phyloP scores from a whole-genome alignment of 768 basidiomycete genomes.

The Tephrocybe sp. region DNA sequence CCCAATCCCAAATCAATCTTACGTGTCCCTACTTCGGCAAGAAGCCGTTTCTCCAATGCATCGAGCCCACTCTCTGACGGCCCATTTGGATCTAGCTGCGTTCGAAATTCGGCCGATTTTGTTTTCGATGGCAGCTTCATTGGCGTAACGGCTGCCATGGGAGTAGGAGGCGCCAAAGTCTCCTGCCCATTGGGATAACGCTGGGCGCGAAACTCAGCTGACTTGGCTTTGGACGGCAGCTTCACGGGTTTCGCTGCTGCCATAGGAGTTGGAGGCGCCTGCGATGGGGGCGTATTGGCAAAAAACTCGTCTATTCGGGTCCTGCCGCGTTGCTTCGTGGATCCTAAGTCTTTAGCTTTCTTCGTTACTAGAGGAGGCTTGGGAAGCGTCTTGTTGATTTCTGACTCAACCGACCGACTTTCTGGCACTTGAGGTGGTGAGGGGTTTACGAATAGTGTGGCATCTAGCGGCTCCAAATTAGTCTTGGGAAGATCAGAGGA shows the following conservation, averaged over 20 bases:
- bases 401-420: not conserved
- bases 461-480: not conserved
- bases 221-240: no score
- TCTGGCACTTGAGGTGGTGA: not conserved
- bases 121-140: constrained; percentile 22
- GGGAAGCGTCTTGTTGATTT: constrained; percentile 61
- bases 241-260: not conserved
- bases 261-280: not conserved
- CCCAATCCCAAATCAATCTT: constrained; percentile 33
- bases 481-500: constrained; percentile 36
- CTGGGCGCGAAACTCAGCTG: not conserved
- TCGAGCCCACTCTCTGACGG: constrained; percentile 61
- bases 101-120: constrained; percentile 8
- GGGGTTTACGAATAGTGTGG: not conserved
- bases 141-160: constrained; percentile 44
- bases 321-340: constrained; percentile 15
- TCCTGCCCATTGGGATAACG: not conserved
- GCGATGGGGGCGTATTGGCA: constrained; percentile 3
- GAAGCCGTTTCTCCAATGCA: constrained; percentile 65
- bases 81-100: constrained; percentile 14
- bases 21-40: constrained; percentile 74
- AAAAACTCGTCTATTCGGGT: constrained; percentile 30
- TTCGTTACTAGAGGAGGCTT: constrained; percentile 51
- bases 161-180: constrained; percentile 48
- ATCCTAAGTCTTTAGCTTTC: constrained; percentile 27